Base-by-base conservation (phyloP, 2,329 filamentous ascomycete genomes). In the Botryotinia globosa region DNA sequence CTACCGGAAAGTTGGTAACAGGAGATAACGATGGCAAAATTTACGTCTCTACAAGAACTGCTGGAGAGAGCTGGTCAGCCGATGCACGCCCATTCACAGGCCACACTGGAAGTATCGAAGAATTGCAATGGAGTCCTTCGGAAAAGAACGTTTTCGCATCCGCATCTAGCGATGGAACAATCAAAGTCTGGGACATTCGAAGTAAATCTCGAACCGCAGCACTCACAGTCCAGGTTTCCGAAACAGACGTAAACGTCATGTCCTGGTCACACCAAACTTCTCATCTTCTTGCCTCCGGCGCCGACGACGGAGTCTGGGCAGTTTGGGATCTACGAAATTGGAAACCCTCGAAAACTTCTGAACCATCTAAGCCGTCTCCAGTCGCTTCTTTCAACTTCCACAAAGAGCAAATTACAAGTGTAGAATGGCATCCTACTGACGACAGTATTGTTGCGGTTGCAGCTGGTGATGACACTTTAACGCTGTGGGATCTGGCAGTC, bases 361-460 rank as follows among this genome's bases (percentile, higher is more conserved):
- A 65, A 77, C 84, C 81, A 65, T 79, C 82, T 77, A 88, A 86
- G 84, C 91, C 92, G 9, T 90, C 90, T 65, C 92, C 96, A 1
- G 92, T 98, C n/a, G 96, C 96, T 5, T 92, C 91, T 78, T 99
- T 98, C 84, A 87, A 90, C 80, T 98, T 97, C 86, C 94, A 99
- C 87, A 95, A 94, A 83, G 94, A 98, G 83, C 96, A 97, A 78
- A 94, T 99, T 79, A 99, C 96, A 10, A 94, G 92, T 77, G 88
- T 99, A 56, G 94, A 98, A 84, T 99, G 96, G 95, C 95, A 98
- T 82, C 95, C 96, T 3, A 95, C 93, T 1, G 96, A 99, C 80
- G 95, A 99, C 85, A 97, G 92, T 81, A 97, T 98, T 79, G 90
- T 99, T 25, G 92, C 94, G 4, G 94, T 98, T 59, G 95, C 93